Evolutionary conservation across 2,329 filamentous ascomycete species (phyloP), one percentile per base, ranked within the genome.

Genomic region (Penicillium sp.): DNA sequence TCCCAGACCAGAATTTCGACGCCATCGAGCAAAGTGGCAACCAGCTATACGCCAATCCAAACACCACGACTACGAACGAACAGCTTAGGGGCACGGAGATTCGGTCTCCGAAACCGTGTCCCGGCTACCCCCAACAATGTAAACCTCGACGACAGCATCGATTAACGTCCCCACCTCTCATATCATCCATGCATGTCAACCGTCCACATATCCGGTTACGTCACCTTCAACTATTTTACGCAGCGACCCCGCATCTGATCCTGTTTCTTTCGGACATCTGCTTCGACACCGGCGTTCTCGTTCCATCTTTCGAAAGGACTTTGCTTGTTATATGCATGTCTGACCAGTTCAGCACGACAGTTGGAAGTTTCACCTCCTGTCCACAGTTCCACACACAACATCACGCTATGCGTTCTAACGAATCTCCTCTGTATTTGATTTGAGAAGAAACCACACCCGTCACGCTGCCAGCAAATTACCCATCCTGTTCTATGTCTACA

Each of bases 11-110:
- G 71, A 11, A 73, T 73, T 23, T 61, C 66, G n/a, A 60, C 64
- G 5, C 67, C 72, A n/a, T 74, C 72, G 11, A 67, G 59, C 54
- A 75, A 74, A 57, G 59, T 68, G 19, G 73, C 72, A 43, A 61
- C 70, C 15, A 75, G 72, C 60, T 75, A 72, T 56, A 76, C 74
- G 2, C 68, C 72, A 31, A 73, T 76, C 45, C 67, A 74, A 53
- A 72, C 73, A 47, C 65, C 69, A 27, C 71, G 73, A 27, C 56
- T 72, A 33, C 66, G 74, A 55, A 71, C 72, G 29, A 75, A 75
- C 45, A 76, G 73, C 50, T 55, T 75, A 16, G 71, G 73, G 2
- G 65, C 70, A 19, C 70, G 73, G 34, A 65, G 68, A 57, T 68
- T 76, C 38, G 71, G 70, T 25, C 63, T 75, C 23, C 64, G 73